phyloP scores from a whole-genome alignment of 768 basidiomycete species.

The Lentinus brumalis region DNA sequence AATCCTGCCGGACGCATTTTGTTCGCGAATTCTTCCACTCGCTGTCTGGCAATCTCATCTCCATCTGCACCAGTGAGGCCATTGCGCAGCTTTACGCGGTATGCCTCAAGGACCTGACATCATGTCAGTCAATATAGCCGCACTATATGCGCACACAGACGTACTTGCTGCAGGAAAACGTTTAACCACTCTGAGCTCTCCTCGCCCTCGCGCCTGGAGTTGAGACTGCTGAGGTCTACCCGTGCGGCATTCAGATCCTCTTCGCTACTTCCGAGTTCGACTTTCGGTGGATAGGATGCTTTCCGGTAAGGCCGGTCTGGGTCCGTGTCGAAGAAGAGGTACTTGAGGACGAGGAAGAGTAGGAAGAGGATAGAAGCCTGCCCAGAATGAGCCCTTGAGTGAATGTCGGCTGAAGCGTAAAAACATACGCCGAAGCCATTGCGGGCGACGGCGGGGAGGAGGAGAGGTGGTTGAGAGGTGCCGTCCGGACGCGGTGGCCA shows the following conservation, averaged over 20 bases:
- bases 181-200: conserved; percentile 96
- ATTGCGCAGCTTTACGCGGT: conserved; percentile 75
- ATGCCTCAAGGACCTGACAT: conserved; percentile 66
- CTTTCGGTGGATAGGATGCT: conserved; percentile 60
- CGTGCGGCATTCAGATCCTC: neutral
- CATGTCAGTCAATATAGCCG: neutral
- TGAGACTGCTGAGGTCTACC: neutral
- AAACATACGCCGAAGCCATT: conserved; percentile 58
- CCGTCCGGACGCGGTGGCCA: conserved; percentile 4
- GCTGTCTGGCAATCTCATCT: conserved; percentile 78
- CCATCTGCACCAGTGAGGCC: conserved; percentile 72
- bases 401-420: conserved; percentile 85
- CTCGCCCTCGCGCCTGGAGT: conserved; percentile 22
- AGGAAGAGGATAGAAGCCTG: conserved; percentile 86
- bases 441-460: neutral
- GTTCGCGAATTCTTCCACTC: conserved; percentile 83
- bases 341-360: conserved; percentile 82
- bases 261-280: conserved; percentile 44
- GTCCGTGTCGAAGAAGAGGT: conserved; percentile 86
- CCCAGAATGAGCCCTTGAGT: conserved; percentile 91
- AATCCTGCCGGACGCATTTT: conserved; percentile 68
- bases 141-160: neutral
- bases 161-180: conserved; percentile 76
- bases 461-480: conserved; percentile 7
- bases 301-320: conserved; percentile 56